These are phyloP conservation scores for Sporothrix globosa DNA, from an alignment of 2,329 filamentous ascomycete genomes.

Conservation along the genomic window DNA sequence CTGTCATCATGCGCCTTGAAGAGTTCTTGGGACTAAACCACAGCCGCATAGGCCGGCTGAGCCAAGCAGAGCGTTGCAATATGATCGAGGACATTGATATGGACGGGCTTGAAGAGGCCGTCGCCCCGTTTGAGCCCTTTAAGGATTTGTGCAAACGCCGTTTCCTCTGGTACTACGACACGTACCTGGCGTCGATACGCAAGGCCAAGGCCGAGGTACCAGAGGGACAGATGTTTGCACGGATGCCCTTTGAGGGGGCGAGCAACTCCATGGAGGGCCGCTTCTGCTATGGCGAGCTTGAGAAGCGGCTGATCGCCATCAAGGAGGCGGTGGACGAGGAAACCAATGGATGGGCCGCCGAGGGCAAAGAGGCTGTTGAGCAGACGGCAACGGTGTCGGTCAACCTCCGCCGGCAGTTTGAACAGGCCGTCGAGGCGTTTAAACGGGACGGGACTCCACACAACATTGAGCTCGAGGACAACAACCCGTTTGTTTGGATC, in stretches of 20 bases:
- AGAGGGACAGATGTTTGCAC: constrained; percentile 67
- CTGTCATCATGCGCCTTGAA: constrained; percentile 84
- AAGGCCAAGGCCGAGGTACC: constrained; percentile 66
- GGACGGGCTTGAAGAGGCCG: constrained; percentile 55
- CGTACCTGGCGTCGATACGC: constrained; percentile 73
- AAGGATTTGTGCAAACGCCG: constrained; percentile 86
- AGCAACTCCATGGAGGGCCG: constrained; percentile 83
- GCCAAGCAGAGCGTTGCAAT: constrained; percentile 31
- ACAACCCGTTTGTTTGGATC: constrained; percentile 87
- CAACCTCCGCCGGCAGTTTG: constrained; percentile 81
- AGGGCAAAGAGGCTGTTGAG: constrained; percentile 65
- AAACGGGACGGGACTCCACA: constrained; percentile 72
- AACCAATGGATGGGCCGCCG: constrained; percentile 67
- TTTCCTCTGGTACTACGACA: constrained; percentile 95
- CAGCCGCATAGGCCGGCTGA: neutral
- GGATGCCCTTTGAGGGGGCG: constrained; percentile 82
- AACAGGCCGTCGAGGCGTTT: constrained; percentile 77
- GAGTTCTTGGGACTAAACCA: constrained; percentile 69
- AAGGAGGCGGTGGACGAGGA: constrained; percentile 73
- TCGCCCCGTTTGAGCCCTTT: constrained; percentile 77
- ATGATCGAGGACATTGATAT: constrained; percentile 54
- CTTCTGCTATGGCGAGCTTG: constrained; percentile 78
- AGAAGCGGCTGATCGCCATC: constrained; percentile 68
- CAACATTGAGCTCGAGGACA: constrained; percentile 73
- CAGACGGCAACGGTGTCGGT: constrained; percentile 76